Evolutionary conservation across 257 asterid species (phyloP), one percentile per base, ranked within the genome.

Genomic region (Fraxinus cuspidata): DNA sequence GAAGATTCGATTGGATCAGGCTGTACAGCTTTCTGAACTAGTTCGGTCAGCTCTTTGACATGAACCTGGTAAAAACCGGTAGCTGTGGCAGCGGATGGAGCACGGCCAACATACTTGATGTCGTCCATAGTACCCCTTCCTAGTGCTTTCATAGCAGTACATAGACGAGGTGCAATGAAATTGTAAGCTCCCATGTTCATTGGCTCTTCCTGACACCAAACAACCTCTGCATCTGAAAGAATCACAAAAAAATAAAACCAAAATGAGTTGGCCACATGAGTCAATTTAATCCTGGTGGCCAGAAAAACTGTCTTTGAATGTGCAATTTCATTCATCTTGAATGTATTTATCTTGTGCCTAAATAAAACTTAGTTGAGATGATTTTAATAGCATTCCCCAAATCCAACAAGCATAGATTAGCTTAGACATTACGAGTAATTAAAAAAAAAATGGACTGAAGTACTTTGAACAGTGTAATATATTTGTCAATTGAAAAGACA

Each of bases 141-240:
- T 35, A 85, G 68, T 76, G 94, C 81, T 83, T 86, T 94, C 97
- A 94, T 88, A 5, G 97, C 94, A 34, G 97, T 94, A 72, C 86
- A 86, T 28, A 94, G 94, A 47, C 97, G 94, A 42, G 93, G 96
- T 21, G 88, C 82, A 18, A 94, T 85, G 69, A 92, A 90, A 83
- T 56, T 82, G 92, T 83, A 92, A 49, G 93, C 98, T 47, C 98
- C 98, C 98, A 94, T 94, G 89, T 94, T 92, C 97, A 94, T 89
- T 38, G 95, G 96, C 89, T 94, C 97, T 86, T 94, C 98, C 80
- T 94, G 98, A 79, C 98, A 92, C 98, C 97, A 94, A 25, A 90
- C 98, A 1, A 94, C 78, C 91, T 94, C 98, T 0, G 98, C 96
- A 74, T 92, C 98, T 94, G 93, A 79, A 83, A 84, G 32, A 72